phyloP scores from a whole-genome alignment of 2,329 filamentous ascomycete species.

The Claviceps lovelessii region DNA sequence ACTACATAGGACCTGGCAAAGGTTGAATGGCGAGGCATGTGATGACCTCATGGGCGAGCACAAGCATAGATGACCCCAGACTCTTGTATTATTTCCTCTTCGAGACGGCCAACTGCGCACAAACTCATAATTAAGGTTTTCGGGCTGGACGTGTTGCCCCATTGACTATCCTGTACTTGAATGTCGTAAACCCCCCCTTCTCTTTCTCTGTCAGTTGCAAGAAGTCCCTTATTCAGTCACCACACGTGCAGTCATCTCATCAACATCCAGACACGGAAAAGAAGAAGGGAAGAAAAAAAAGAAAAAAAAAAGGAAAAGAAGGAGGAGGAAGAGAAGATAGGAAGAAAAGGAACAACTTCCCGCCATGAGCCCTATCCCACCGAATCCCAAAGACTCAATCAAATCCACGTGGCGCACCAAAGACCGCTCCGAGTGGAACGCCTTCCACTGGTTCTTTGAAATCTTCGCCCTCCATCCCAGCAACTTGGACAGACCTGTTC shows the following conservation, averaged over 20 bases:
- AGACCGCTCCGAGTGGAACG: slow-evolving; percentile 4
- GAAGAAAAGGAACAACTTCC: no score
- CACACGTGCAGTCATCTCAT: no score
- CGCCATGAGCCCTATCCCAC: background rate
- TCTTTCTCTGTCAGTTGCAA: background rate
- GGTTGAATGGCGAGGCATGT: background rate
- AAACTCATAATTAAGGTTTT: background rate
- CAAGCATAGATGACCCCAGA: background rate
- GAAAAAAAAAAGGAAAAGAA: background rate
- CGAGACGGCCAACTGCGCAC: no score
- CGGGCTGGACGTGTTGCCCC: background rate
- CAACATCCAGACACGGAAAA: background rate
- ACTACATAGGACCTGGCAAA: no score
- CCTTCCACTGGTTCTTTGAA: slow-evolving; percentile 5
- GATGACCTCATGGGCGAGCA: background rate
- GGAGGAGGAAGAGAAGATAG: no score
- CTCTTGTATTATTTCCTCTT: background rate
- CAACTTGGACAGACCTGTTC: slow-evolving; percentile 2
- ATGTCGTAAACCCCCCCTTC: no score
- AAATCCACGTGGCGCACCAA: slow-evolving; percentile 5
- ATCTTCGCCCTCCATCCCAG: slow-evolving; percentile 2
- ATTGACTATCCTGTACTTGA: background rate
- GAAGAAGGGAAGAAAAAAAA: background rate
- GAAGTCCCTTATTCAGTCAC: background rate
- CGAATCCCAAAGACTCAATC: slow-evolving; percentile 4